Percentiles rank a stretch among this genome's conserved stretches.
These are phyloP conservation scores for Aphanoascus verrucosus DNA, from an alignment of 2,329 filamentous ascomycete species.

Conservation along the genomic window DNA sequence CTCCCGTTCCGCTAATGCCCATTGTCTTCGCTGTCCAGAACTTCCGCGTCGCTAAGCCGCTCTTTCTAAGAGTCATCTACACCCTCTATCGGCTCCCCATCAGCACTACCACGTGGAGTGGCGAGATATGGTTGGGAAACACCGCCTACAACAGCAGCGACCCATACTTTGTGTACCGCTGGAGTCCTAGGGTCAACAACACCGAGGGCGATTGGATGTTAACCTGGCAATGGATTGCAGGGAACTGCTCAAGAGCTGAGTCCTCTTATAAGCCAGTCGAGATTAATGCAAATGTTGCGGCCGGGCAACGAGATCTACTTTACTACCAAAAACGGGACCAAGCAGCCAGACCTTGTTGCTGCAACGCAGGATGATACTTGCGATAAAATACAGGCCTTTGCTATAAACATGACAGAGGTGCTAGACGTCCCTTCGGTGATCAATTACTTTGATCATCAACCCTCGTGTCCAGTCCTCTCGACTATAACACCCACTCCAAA, in stretches of 20 bases:
- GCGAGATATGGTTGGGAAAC: no score
- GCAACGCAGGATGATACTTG: conserved; percentile 1
- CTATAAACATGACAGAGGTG: neutral
- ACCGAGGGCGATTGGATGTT: conserved; percentile 1
- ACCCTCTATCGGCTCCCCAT: no score
- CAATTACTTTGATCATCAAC: no score
- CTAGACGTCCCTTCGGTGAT: neutral
- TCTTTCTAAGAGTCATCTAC: no score
- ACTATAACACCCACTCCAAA: neutral
- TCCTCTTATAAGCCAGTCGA: no score
- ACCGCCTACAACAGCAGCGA: neutral
- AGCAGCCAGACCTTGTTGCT: conserved; percentile 1
- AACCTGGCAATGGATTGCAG: neutral
- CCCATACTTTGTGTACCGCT: neutral
- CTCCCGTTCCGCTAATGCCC: neutral
- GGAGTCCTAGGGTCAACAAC: neutral
- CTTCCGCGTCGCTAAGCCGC: neutral
- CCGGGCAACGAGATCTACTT: neutral
- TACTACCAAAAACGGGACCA: neutral
- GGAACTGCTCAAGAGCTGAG: neutral
- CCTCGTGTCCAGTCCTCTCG: neutral
- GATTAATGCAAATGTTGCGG: no score
- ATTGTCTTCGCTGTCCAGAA: conserved; percentile 12
- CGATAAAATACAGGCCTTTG: neutral
- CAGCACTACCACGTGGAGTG: no score